These are phyloP conservation scores for Cryphonectria naterciae DNA, from an alignment of 2,329 filamentous ascomycete genomes.

Conservation along the genomic window DNA sequence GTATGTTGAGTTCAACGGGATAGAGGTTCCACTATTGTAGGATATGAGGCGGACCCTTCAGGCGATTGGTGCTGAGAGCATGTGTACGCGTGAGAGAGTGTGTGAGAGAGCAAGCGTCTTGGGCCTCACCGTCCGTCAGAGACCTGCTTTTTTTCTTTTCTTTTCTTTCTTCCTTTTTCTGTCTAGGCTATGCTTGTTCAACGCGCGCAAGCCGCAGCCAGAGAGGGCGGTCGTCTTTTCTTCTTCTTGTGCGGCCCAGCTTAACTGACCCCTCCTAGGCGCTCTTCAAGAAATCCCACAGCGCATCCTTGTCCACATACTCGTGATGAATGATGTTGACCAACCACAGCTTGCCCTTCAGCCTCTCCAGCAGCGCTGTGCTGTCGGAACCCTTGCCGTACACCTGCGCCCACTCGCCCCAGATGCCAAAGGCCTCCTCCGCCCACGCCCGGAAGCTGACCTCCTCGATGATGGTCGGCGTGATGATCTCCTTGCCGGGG, in stretches of 20 bases:
- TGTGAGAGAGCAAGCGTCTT: no score
- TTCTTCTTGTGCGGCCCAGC: slow-evolving; percentile 6
- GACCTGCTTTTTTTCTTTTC: not conserved
- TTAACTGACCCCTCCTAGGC: slow-evolving; percentile 7
- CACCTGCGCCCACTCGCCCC: slow-evolving; percentile 89
- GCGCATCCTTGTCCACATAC: slow-evolving; percentile 69
- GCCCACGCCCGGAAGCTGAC: slow-evolving; percentile 93
- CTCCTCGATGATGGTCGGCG: slow-evolving; percentile 94
- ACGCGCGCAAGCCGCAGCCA: not conserved
- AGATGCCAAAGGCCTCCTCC: slow-evolving; percentile 95
- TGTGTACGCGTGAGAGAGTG: not conserved
- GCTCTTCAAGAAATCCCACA: slow-evolving; percentile 70
- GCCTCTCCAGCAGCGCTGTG: slow-evolving; percentile 69
- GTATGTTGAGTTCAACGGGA: slow-evolving; percentile 2
- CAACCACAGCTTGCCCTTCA: slow-evolving; percentile 77
- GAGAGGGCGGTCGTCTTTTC: not conserved
- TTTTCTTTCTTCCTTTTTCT: not conserved
- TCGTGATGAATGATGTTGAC: slow-evolving; percentile 90
- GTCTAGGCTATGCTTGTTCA: not conserved
- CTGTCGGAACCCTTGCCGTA: slow-evolving; percentile 73
- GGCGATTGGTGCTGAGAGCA: slow-evolving; percentile 12
- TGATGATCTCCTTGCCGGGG: slow-evolving; percentile 92
- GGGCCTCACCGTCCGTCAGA: not conserved
- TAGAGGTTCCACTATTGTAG: slow-evolving; percentile 18
- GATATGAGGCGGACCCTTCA: slow-evolving; percentile 14